A percentile compares a stretch with the other conserved stretches of the same genome.
These are phyloP conservation scores for Aspergillus olivimuriae DNA, from an alignment of 495 filamentous ascomycete genomes.

Conservation along the genomic window DNA sequence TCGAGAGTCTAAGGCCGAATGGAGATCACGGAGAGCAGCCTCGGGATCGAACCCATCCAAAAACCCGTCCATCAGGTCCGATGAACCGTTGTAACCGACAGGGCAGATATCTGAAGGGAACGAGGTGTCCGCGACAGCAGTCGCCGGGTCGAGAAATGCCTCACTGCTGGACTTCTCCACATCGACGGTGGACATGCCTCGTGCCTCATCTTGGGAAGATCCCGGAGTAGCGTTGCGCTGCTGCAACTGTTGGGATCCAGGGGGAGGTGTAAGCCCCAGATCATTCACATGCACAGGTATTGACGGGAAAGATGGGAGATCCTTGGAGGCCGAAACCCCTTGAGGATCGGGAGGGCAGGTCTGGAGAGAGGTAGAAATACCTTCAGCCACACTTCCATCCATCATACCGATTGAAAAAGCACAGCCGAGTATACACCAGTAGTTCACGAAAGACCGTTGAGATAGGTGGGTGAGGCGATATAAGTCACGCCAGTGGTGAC, in stretches of 20 bases:
- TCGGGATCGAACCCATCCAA: slow-evolving; percentile 18
- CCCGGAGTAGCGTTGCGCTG: slow-evolving; percentile 5
- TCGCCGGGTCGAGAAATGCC: no score
- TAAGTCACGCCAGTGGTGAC: no score
- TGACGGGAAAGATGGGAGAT: slow-evolving; percentile 11
- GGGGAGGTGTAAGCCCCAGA: slow-evolving; percentile 42
- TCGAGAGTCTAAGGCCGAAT: slow-evolving; percentile 12
- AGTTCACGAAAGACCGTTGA: no score
- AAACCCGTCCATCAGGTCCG: slow-evolving; percentile 4
- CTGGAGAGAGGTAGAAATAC: slow-evolving; percentile 35
- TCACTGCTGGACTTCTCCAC: no score
- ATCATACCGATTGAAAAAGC: slow-evolving; percentile 13
- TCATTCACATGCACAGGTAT: slow-evolving; percentile 22
- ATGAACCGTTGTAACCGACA: neutral
- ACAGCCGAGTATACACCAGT: neutral
- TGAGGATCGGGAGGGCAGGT: slow-evolving; percentile 16
- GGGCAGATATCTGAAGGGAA: neutral
- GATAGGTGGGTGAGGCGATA: no score
- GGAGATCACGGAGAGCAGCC: slow-evolving; percentile 14
- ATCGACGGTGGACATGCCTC: slow-evolving; percentile 1
- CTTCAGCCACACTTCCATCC: slow-evolving; percentile 29
- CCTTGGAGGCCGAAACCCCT: slow-evolving; percentile 12
- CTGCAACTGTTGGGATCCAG: slow-evolving; percentile 29
- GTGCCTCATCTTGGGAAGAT: slow-evolving; percentile 8
- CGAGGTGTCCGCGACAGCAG: neutral